Evolutionary conservation across 2,329 filamentous ascomycete species (phyloP).

Genomic region (Periconia sp.): DNA sequence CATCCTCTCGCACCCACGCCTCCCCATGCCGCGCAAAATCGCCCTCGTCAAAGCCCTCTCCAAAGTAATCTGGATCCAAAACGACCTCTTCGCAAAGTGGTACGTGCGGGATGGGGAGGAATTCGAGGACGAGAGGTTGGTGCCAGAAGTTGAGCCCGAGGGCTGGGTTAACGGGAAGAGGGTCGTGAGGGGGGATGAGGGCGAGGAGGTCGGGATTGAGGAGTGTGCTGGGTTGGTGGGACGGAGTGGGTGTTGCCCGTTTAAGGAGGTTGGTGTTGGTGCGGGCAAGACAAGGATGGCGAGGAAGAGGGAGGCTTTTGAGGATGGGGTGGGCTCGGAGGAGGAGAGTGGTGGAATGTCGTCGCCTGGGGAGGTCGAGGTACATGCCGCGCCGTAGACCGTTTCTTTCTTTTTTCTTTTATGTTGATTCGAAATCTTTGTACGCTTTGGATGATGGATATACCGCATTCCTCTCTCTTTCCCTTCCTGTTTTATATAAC

Average conservation of each 20-base stretch:
- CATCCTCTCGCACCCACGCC: constrained; percentile 69
- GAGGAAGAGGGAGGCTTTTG: too few species aligned
- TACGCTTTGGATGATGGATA: too few species aligned
- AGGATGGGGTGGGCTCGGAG: too few species aligned
- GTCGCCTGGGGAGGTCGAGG: too few species aligned
- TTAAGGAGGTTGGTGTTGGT: neutral
- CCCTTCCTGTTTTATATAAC: too few species aligned
- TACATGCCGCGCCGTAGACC: too few species aligned
- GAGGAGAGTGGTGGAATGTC: too few species aligned
- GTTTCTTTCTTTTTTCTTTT: too few species aligned
- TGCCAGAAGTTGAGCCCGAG: constrained; percentile 40
- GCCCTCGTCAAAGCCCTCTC: constrained; percentile 73
- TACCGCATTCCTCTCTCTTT: too few species aligned
- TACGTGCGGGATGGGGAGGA: constrained; percentile 71
- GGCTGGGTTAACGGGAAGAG: constrained; percentile 41
- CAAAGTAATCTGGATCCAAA: constrained; percentile 87
- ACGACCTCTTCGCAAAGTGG: constrained; percentile 84
- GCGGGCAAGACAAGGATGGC: too few species aligned
- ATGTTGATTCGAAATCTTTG: too few species aligned
- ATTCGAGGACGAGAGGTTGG: constrained; percentile 48
- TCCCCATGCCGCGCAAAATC: constrained; percentile 69
- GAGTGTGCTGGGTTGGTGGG: neutral
- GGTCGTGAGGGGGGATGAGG: constrained; percentile 14
- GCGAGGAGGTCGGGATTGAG: neutral
- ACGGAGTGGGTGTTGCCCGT: neutral